A percentile compares a stretch with the other conserved stretches of the same genome.
Conservation (phyloP, 768 basidiomycete genomes). For the Hericium rajendrae region DNA sequence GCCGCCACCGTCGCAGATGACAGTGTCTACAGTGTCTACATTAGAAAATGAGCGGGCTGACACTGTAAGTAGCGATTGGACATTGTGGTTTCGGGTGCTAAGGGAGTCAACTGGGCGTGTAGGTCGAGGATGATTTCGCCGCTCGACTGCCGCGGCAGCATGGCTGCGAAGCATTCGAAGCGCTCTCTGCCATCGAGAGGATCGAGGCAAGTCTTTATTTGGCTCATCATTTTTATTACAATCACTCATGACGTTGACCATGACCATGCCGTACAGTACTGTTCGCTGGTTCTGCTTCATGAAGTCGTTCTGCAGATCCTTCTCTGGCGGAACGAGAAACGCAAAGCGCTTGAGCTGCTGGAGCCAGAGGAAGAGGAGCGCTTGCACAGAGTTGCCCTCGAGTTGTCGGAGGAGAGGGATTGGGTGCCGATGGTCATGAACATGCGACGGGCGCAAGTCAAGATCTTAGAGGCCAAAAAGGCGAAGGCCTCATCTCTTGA, state of each 20-base stretch:
- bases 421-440: conserved; percentile 59
- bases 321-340: conserved; percentile 60
- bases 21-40: neutral
- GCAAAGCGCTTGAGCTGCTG: conserved; percentile 40
- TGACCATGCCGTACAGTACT: conserved; percentile 40
- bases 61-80: no score
- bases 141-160: neutral
- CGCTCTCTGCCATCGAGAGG: conserved; percentile 9
- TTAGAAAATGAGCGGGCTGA: no score
- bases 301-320: conserved; percentile 65
- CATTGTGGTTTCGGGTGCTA: neutral
- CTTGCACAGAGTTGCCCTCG: conserved; percentile 40
- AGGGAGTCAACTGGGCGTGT: neutral
- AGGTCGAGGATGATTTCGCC: neutral
- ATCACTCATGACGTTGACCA: neutral
- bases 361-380: conserved; percentile 43
- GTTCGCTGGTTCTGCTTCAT: conserved; percentile 59
- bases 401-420: conserved; percentile 43
- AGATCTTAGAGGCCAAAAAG: neutral
- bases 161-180: conserved; percentile 9
- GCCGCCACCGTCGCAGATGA: neutral
- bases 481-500: neutral
- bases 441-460: conserved; percentile 18
- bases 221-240: neutral
- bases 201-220: conserved; percentile 7